Percentiles rank a stretch among this genome's conserved stretches.
Conservation (phyloP, 1,139 yeast genomes). For the Candida freyschussii region DNA sequence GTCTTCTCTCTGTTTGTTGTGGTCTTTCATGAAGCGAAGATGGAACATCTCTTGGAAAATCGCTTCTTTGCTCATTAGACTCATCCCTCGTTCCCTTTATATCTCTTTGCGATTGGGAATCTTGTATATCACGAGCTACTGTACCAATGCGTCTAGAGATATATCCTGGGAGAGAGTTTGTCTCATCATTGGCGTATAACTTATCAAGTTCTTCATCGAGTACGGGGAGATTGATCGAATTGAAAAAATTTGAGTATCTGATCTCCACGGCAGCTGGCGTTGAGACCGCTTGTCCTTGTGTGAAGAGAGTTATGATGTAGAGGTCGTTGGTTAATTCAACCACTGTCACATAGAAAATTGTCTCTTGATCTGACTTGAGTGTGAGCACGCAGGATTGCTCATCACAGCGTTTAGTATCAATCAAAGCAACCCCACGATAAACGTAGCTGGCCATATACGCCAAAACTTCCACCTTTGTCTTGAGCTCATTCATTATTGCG, state of each 20-base stretch:
- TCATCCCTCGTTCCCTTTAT: too few relatives aligned
- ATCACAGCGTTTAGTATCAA: constrained; percentile 1
- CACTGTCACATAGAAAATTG: constrained; percentile 2
- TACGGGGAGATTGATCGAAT: too few relatives aligned
- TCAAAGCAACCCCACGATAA: constrained; percentile 6
- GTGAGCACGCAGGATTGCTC: constrained; percentile 1
- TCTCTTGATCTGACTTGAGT: background rate
- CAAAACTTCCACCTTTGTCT: constrained; percentile 2
- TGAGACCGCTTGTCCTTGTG: background rate
- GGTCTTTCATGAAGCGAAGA: background rate
- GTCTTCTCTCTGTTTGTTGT: constrained; percentile 3
- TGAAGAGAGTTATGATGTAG: constrained; percentile 2
- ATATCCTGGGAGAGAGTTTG: too few relatives aligned
- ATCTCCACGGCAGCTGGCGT: constrained; percentile 1
- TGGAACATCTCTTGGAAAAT: constrained; percentile 2
- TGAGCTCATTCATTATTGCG: constrained; percentile 1
- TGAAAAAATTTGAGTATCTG: background rate
- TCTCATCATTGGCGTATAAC: too few relatives aligned
- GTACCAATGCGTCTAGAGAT: too few relatives aligned
- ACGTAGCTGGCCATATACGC: constrained; percentile 6
- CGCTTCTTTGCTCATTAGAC: too few relatives aligned
- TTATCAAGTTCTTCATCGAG: too few relatives aligned
- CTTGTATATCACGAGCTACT: too few relatives aligned
- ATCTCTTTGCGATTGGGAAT: too few relatives aligned
- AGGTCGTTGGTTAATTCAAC: background rate